Conservation (phyloP, 2,329 filamentous ascomycete species). For the Didymella glomerata region DNA sequence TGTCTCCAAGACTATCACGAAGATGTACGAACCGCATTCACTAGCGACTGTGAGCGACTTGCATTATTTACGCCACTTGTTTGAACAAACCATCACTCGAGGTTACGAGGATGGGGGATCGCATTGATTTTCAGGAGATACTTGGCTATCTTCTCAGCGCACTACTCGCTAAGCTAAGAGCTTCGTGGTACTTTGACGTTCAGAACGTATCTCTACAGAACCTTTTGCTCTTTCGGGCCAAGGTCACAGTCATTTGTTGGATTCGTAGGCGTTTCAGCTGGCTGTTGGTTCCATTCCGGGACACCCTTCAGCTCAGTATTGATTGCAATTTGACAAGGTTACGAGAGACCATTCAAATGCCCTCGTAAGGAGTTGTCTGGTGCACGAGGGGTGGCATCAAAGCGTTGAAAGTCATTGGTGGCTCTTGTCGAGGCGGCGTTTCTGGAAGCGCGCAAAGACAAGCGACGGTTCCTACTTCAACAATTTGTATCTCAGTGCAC, state of each 20-base stretch:
- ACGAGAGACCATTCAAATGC: background rate
- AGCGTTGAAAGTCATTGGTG: conserved; percentile 8
- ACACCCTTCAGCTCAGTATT: background rate
- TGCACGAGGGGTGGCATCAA: conserved; percentile 5
- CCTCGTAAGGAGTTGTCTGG: background rate
- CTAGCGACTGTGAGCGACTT: conserved; percentile 15
- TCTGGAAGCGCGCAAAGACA: background rate
- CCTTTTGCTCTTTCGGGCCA: conserved; percentile 1
- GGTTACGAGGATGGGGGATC: conserved; percentile 9
- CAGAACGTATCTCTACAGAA: background rate
- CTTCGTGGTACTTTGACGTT: background rate
- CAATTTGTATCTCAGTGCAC: conserved; percentile 5
- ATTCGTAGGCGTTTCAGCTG: background rate
- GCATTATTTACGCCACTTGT: conserved; percentile 16
- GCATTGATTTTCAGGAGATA: background rate
- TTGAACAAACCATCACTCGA: conserved; percentile 10
- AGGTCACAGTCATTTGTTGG: background rate
- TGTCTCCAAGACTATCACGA: conserved; percentile 15
- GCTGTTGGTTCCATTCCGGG: background rate
- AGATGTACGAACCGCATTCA: conserved; percentile 31
- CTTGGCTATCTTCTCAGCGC: conserved; percentile 5
- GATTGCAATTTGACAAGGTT: background rate
- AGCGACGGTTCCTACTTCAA: background rate
- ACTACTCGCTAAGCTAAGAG: background rate
- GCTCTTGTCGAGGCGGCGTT: conserved; percentile 9